Conservation (phyloP, 805 yeast species). For the Yamadazyma paraphyllophila region DNA sequence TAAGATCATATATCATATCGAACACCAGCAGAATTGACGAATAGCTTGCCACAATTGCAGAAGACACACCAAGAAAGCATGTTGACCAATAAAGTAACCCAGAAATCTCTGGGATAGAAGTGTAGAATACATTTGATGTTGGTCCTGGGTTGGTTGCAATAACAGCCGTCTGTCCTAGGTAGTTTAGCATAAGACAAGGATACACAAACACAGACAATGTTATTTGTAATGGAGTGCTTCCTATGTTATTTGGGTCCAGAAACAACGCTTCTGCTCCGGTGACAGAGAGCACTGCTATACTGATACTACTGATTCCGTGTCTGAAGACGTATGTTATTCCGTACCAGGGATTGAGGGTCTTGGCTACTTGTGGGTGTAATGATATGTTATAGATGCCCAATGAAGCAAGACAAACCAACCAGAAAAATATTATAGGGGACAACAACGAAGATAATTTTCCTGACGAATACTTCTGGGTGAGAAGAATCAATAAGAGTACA, state of each 20-base stretch:
- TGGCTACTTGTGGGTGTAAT: slow-evolving; percentile 43
- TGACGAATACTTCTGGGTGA: neutral
- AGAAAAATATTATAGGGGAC: slow-evolving; percentile 53
- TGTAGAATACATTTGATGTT: slow-evolving; percentile 44
- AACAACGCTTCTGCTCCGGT: slow-evolving; percentile 67
- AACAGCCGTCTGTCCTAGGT: slow-evolving; percentile 59
- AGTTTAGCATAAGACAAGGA: slow-evolving; percentile 50
- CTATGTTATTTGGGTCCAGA: slow-evolving; percentile 61
- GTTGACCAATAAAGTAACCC: slow-evolving; percentile 47
- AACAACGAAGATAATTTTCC: slow-evolving; percentile 33
- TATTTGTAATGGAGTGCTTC: slow-evolving; percentile 47
- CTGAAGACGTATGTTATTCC: slow-evolving; percentile 45
- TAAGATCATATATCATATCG: slow-evolving; percentile 51
- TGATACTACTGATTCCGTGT: slow-evolving; percentile 43
- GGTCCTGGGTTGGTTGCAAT: slow-evolving; percentile 39
- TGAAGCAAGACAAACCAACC: slow-evolving; percentile 47
- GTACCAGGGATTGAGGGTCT: slow-evolving; percentile 49
- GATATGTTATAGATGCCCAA: slow-evolving; percentile 48
- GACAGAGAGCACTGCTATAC: slow-evolving; percentile 52
- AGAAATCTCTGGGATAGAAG: slow-evolving; percentile 48
- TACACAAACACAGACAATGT: slow-evolving; percentile 48
- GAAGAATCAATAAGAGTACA: neutral
- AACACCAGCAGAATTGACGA: slow-evolving; percentile 57
- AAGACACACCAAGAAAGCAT: slow-evolving; percentile 51
- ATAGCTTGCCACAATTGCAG: slow-evolving; percentile 60